Base-by-base conservation (phyloP, 371 early-diverging fungal species). In the Rhizopus delemar region DNA sequence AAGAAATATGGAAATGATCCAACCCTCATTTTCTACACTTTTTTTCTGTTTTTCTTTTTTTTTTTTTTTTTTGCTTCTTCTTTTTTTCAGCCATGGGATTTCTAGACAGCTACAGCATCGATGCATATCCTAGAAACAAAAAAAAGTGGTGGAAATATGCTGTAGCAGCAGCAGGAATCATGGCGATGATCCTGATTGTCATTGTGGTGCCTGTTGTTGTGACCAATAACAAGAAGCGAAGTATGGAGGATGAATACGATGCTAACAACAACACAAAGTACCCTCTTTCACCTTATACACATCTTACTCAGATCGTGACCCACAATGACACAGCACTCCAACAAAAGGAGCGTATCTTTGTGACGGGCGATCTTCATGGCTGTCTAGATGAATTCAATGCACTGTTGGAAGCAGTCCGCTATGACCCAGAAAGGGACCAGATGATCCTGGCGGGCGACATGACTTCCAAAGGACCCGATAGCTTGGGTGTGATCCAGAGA, bases 301-400 rank as follows among this genome's bases (percentile, higher is more conserved):
- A 80, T 31, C 59, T 77, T 53, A 77, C 70, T 5, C 51, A 52
- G 12, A 39, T 79, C 16, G 51, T 53, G 3, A 65, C 74, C 5
- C 41, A 58, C 22, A 63, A 64, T 32, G 43, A 57, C 8, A 50
- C 63, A 2, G 41, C 56, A 2, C 11, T 57, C 3, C 59, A 60
- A 15, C 56, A 56, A 32, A 72, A 69, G 11, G 60, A 76, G 39
- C 77, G 87, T 8, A 61, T 90, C 33, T 74, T 87, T 41, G 76
- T 91, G n/a, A 67, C 90, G 31, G 91, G 91, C 3, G 91, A 91
- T 57, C 73, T 91, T 46, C 91, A 91, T 52, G 91, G 90, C 4
- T 76, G 83, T 39, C 33, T 83, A 0, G 60, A 66, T 2, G 87
- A 89, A 51, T 62, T 91, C 3, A 65, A 81, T 6, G 33, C 55